Evolutionary conservation across 2,329 filamentous ascomycete species (phyloP).

Genomic region (Periconia digitata): DNA sequence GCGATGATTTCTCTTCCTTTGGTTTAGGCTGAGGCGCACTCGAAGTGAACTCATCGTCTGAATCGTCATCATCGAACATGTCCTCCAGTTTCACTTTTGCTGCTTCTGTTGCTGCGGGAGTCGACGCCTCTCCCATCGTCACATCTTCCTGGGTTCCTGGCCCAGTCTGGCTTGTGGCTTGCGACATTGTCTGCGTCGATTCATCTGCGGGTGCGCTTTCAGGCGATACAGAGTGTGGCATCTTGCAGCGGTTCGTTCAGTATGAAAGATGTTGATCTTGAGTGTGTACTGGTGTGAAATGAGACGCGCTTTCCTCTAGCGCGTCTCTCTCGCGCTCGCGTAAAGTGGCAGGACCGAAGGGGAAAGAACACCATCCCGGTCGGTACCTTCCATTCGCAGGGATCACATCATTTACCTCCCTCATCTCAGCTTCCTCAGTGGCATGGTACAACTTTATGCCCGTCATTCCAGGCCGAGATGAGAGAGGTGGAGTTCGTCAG

Average conservation of each 20-base stretch:
- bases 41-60: slow-evolving; percentile 60
- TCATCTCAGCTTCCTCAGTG: background rate
- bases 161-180: slow-evolving; percentile 37
- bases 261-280: background rate
- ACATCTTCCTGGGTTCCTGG: slow-evolving; percentile 23
- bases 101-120: slow-evolving; percentile 29
- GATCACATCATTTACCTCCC: background rate
- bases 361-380: slow-evolving; percentile 10
- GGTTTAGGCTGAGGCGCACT: slow-evolving; percentile 52
- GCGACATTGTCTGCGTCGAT: slow-evolving; percentile 39
- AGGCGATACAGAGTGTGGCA: slow-evolving; percentile 52
- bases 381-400: background rate
- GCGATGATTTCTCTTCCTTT: slow-evolving; percentile 36
- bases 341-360: slow-evolving; percentile 13
- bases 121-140: slow-evolving; percentile 33
- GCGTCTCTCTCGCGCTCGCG: slow-evolving; percentile 20
- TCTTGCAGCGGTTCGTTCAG: slow-evolving; percentile 18
- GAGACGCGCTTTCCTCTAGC: slow-evolving; percentile 22
- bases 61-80: slow-evolving; percentile 61
- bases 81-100: slow-evolving; percentile 54
- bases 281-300: background rate
- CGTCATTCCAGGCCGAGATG: slow-evolving; percentile 17
- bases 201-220: slow-evolving; percentile 43
- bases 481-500: slow-evolving; percentile 28
- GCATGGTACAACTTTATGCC: slow-evolving; percentile 1